Conservation (phyloP, 495 filamentous ascomycete genomes). For the Podospora didyma region DNA sequence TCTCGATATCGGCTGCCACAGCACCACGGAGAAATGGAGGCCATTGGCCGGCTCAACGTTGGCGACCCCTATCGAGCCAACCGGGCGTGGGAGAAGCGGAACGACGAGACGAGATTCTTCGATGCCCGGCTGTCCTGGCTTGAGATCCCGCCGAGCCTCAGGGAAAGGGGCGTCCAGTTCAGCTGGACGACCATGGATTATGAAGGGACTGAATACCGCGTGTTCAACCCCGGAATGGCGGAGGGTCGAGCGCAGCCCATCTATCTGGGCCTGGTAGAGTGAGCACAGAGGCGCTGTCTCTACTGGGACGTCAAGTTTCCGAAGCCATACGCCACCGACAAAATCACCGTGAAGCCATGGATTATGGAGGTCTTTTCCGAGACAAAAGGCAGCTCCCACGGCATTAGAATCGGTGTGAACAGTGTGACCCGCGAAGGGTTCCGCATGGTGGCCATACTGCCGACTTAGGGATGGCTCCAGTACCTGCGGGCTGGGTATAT, state of each 20-base stretch:
- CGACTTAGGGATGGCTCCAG: neutral
- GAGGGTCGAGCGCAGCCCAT: neutral
- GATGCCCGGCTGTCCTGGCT: neutral
- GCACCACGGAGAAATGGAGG: neutral
- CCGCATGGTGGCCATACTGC: neutral
- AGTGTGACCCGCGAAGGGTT: neutral
- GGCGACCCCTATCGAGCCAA: neutral
- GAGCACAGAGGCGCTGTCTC: neutral
- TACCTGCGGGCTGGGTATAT: neutral
- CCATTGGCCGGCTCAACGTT: neutral
- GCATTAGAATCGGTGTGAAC: neutral
- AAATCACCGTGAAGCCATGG: neutral
- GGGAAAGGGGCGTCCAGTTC: neutral
- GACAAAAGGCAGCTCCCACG: neutral
- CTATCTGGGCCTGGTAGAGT: neutral
- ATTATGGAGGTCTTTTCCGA: neutral
- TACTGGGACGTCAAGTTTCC: neutral
- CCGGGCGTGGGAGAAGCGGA: neutral
- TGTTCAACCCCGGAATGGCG: neutral
- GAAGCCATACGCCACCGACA: neutral
- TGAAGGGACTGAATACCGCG: neutral
- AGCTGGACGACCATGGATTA: neutral
- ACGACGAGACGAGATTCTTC: neutral
- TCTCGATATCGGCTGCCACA: neutral
- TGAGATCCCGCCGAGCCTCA: neutral